These are phyloP conservation scores for Vairimorpha apis DNA, from an alignment of 371 early-diverging fungal species.

Conservation along the genomic window DNA sequence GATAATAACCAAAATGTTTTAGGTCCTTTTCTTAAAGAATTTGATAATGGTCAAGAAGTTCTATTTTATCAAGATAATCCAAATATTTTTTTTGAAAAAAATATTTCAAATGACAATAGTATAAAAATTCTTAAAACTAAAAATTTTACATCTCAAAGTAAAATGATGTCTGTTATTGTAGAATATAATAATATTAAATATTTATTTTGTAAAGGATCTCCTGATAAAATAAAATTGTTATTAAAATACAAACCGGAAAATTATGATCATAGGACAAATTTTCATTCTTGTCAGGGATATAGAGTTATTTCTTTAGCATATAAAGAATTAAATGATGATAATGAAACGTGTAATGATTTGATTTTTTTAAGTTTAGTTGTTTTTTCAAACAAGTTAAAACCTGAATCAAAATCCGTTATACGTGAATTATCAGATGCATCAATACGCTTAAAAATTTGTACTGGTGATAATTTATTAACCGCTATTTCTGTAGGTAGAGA, in stretches of 20 bases:
- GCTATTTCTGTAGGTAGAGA: slow-evolving; percentile 87
- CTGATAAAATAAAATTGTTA: slow-evolving; percentile 50
- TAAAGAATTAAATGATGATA: slow-evolving; percentile 28
- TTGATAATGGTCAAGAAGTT: slow-evolving; percentile 22
- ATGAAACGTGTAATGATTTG: slow-evolving; percentile 65
- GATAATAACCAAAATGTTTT: slow-evolving; percentile 7
- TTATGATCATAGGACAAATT: slow-evolving; percentile 38
- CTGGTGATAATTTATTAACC: slow-evolving; percentile 92
- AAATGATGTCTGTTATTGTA: slow-evolving; percentile 86
- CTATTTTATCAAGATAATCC: slow-evolving; percentile 27
- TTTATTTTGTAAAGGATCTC: slow-evolving; percentile 60
- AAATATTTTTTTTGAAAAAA: neutral
- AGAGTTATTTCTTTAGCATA: slow-evolving; percentile 61
- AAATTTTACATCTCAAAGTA: slow-evolving; percentile 80
- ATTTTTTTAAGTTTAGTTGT: slow-evolving; percentile 85
- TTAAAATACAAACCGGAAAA: slow-evolving; percentile 26
- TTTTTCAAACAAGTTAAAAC: slow-evolving; percentile 95
- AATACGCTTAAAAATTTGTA: slow-evolving; percentile 89
- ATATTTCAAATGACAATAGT: slow-evolving; percentile 7
- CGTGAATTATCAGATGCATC: slow-evolving; percentile 72
- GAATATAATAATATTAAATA: slow-evolving; percentile 56
- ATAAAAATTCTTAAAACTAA: slow-evolving; percentile 69
- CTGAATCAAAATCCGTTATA: slow-evolving; percentile 72
- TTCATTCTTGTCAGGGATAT: slow-evolving; percentile 52
- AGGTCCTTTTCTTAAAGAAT: slow-evolving; percentile 40